These are phyloP conservation scores for Sporothrix globosa DNA, from an alignment of 2,329 filamentous ascomycete genomes.

Conservation along the genomic window DNA sequence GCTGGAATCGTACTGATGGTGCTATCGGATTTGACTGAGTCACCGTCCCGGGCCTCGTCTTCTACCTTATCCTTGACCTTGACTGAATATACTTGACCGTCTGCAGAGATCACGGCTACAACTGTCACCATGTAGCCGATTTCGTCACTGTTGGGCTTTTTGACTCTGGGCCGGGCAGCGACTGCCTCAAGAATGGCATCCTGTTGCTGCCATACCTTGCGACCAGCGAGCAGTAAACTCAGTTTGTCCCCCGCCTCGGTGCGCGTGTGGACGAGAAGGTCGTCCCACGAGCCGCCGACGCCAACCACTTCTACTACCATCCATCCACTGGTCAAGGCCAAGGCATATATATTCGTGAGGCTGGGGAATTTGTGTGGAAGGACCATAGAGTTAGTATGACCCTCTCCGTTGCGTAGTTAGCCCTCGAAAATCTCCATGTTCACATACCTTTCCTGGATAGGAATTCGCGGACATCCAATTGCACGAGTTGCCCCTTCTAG, in stretches of 20 bases:
- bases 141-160: background rate
- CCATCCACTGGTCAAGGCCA: no score
- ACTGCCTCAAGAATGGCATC: background rate
- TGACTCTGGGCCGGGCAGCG: background rate
- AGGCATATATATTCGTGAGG: no score
- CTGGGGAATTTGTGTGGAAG: no score
- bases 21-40: background rate
- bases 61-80: background rate
- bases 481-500: no score
- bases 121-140: background rate
- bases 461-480: no score
- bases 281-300: background rate
- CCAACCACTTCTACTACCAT: background rate
- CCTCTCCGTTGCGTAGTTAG: no score
- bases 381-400: no score
- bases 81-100: background rate
- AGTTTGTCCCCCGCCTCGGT: background rate
- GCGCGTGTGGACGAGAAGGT: conserved; percentile 3
- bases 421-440: no score
- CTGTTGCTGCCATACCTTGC: background rate
- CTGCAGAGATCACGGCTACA: background rate
- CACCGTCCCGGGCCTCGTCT: no score
- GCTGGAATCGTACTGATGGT: background rate
- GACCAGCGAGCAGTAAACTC: background rate
- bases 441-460: no score